Base-by-base conservation (phyloP, 2,329 filamentous ascomycete genomes). In the Parastagonospora nodorum region DNA sequence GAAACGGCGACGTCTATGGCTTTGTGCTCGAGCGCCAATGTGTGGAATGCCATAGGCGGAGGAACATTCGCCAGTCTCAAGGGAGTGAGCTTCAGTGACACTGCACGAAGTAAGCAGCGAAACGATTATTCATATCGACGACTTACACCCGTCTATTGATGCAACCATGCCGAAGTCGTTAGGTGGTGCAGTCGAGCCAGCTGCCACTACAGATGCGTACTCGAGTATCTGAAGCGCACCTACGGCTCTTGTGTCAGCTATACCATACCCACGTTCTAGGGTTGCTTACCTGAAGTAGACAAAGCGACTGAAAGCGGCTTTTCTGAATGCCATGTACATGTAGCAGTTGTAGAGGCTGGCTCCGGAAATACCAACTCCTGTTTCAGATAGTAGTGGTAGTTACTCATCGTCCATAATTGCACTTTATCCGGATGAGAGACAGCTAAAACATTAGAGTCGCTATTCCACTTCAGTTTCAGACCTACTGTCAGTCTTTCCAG, bases 341-440 rank as follows among this genome's bases (percentile, higher is more conserved):
- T 48, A 28, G 58, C 61, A 15, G 50, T 61, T 12, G 33, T 48
- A 6, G 49, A 24, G 14, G 50, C 46, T 43, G 44, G 32, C 28
- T 67, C 64, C 4, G 68, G 67, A 27, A 70, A 67, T 2, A 45
- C 42, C 6, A 97, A 80, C 69, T 97, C 92, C 71, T 96, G 92
- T 76, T 99, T 99, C 12, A 99, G 80, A 72, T 97, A 97, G 84
- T 94, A 99, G 70, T 97, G 90, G 63, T 99, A 99, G 72, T 99
- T 99, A 15, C 91, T 89, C 82, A 88, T 96, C 0, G 92, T 96
- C 94, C 94, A 99, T 1, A 99, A 78, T 68, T 99, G 94, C n/a
- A 94, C 77, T 48, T 85, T 82, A 57, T 92, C 84, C 29, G 79
- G 78, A 61, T 92, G 84, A 1, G 84, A 80, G n/a, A 97, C 87